These are phyloP conservation scores for Chaetomium globosum DNA, from an alignment of 2,329 filamentous ascomycete species.

Conservation along the genomic window DNA sequence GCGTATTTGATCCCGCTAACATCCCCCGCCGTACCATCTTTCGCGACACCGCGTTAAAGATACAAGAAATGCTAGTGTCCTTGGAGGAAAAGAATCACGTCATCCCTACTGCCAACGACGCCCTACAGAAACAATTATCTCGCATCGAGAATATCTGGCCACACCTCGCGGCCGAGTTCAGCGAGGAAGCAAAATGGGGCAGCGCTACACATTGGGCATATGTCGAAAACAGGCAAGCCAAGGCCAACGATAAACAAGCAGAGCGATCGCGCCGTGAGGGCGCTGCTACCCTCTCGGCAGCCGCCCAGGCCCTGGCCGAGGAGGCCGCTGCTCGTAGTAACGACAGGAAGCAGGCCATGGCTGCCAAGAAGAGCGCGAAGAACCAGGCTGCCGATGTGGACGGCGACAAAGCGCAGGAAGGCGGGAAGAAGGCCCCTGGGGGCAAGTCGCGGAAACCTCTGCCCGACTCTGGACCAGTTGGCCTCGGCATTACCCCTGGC, in stretches of 20 bases:
- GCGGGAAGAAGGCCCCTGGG: constrained; percentile 64
- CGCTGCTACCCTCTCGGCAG: constrained; percentile 74
- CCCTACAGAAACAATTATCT: constrained; percentile 78
- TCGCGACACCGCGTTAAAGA: constrained; percentile 73
- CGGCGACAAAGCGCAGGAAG: constrained; percentile 51
- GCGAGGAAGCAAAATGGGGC: constrained; percentile 90
- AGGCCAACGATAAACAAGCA: constrained; percentile 62
- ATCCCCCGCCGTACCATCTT: constrained; percentile 73
- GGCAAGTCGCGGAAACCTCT: constrained; percentile 66
- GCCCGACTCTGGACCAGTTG: constrained; percentile 48
- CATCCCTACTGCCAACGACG: constrained; percentile 87
- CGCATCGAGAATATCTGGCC: constrained; percentile 87
- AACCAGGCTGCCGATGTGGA: constrained; percentile 71
- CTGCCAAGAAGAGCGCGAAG: constrained; percentile 73
- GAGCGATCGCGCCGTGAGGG: constrained; percentile 79
- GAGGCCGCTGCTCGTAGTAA: constrained; percentile 85
- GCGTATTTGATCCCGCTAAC: constrained; percentile 59
- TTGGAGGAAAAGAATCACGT: constrained; percentile 98
- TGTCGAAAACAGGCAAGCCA: constrained; percentile 73
- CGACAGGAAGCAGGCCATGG: constrained; percentile 77
- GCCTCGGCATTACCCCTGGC: constrained; percentile 67
- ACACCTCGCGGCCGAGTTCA: constrained; percentile 84
- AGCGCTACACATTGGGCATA: constrained; percentile 96
- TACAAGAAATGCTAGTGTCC: constrained; percentile 83
- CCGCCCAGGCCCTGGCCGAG: constrained; percentile 74